Conservation (phyloP, 495 filamentous ascomycete genomes). For the Endocarpon pusillum region DNA sequence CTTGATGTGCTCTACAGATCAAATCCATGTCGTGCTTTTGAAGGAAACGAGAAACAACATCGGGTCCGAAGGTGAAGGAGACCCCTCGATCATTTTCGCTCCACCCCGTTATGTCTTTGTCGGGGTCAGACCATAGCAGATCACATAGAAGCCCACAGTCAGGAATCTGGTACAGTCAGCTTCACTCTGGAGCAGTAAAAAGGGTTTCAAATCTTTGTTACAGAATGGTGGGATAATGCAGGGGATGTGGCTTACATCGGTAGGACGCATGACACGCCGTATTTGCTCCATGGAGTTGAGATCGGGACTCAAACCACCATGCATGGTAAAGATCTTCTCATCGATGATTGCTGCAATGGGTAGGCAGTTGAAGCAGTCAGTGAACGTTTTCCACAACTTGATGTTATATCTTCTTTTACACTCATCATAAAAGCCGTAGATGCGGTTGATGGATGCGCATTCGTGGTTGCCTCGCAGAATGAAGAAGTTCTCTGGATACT, state of each 20-base stretch:
- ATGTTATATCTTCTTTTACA: conserved; percentile 99
- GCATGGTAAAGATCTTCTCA: conserved; percentile 99
- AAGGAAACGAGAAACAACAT: conserved; percentile 93
- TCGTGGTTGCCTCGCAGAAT: conserved; percentile 97
- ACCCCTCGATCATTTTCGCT: conserved; percentile 98
- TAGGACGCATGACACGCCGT: conserved; percentile 94
- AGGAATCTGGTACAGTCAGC: conserved; percentile 64
- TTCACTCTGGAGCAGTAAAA: conserved; percentile 16
- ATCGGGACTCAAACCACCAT: conserved; percentile 91
- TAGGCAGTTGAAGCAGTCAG: conserved; percentile 98
- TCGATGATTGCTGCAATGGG: conserved; percentile 99
- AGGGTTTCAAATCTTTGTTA: conserved; percentile 5
- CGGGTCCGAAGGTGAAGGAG: conserved; percentile 97
- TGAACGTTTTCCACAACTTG: conserved; percentile 99
- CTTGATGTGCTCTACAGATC: conserved; percentile 97
- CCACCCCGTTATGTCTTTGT: conserved; percentile 99
- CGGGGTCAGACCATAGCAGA: conserved; percentile 94
- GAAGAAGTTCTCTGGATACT: conserved; percentile 99
- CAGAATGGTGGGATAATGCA: conserved; percentile 2
- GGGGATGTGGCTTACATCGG: conserved; percentile 54
- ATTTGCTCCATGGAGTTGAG: conserved; percentile 99
- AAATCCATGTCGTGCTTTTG: conserved; percentile 99
- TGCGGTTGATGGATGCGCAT: conserved; percentile 98
- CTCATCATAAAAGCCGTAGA: conserved; percentile 99
- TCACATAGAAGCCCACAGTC: conserved; percentile 97